phyloP scores from a whole-genome alignment of 1,284 basidiomycete species.

The Cutaneotrichosporon spelunceum region DNA sequence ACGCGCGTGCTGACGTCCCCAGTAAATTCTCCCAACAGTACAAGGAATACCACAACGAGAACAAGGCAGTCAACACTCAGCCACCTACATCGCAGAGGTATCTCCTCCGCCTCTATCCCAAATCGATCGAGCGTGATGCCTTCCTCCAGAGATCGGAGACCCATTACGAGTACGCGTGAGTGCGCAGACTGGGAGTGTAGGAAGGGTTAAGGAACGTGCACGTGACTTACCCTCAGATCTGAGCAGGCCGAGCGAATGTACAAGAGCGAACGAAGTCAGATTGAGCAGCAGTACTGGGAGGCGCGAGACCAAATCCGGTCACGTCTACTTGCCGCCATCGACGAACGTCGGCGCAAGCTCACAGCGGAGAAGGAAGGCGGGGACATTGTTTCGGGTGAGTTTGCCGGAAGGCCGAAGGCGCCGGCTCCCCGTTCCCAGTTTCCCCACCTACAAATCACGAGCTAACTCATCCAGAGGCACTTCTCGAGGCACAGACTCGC shows the following conservation, averaged over 20 bases:
- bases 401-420: background rate
- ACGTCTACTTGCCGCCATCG: conserved; percentile 53
- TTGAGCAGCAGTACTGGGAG: conserved; percentile 54
- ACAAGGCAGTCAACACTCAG: conserved; percentile 47
- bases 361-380: conserved; percentile 57
- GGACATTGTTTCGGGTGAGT: conserved; percentile 53
- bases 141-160: conserved; percentile 51
- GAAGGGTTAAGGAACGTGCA: background rate
- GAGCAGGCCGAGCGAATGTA: conserved; percentile 49
- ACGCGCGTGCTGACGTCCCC: conserved; percentile 1
- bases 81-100: conserved; percentile 53
- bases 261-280: conserved; percentile 53
- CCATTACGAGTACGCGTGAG: conserved; percentile 54
- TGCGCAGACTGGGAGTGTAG: conserved; percentile 4
- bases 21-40: conserved; percentile 51
- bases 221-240: conserved; percentile 26
- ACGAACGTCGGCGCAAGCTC: conserved; percentile 54
- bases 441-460: background rate
- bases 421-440: background rate
- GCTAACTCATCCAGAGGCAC: conserved; percentile 31
- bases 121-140: conserved; percentile 54
- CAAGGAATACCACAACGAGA: conserved; percentile 49
- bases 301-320: conserved; percentile 51
- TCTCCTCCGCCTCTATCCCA: conserved; percentile 53
- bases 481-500: conserved; percentile 44